Conservation (phyloP, 139 green algal genomes). For the Eudorina sp. region DNA sequence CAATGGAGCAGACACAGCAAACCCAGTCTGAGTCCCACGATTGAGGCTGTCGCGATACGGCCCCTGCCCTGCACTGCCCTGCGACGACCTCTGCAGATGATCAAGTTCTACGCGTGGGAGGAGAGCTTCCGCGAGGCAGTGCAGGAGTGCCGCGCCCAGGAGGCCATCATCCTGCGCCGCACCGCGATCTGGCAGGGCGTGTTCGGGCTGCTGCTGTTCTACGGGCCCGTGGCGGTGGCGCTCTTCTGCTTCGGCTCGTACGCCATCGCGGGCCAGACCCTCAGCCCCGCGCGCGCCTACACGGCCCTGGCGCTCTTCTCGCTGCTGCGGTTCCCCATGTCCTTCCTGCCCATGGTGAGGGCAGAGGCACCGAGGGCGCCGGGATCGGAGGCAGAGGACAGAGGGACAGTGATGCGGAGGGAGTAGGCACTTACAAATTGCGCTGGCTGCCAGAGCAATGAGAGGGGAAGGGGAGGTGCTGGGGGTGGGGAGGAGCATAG, state of each 20-base stretch:
- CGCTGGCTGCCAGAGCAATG: no score
- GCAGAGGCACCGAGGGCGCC: no score
- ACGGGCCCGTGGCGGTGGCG: conserved; percentile 81
- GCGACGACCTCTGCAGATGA: conserved; percentile 67
- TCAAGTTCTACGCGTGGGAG: conserved; percentile 94
- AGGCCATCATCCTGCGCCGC: conserved; percentile 74
- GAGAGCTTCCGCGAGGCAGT: conserved; percentile 67
- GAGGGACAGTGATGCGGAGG: no score
- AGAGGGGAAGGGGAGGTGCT: no score
- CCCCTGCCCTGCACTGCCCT: no score
- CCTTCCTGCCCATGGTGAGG: conserved; percentile 87
- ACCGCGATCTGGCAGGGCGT: conserved; percentile 62
- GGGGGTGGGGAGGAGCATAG: no score
- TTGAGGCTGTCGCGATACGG: no score
- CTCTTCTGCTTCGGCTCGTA: conserved; percentile 90
- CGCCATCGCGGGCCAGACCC: conserved; percentile 62
- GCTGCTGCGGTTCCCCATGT: conserved; percentile 94
- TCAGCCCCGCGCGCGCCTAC: conserved; percentile 79
- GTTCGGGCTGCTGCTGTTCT: conserved; percentile 86
- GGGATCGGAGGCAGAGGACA: no score
- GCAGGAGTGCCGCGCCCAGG: conserved; percentile 67
- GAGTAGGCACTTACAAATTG: no score
- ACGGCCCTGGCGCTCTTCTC: conserved; percentile 92
- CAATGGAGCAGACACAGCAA: no score
- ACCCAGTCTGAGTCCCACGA: no score